Evolutionary conservation across 495 filamentous ascomycete species (phyloP).

Genomic region (Astrocystis sublimbata): DNA sequence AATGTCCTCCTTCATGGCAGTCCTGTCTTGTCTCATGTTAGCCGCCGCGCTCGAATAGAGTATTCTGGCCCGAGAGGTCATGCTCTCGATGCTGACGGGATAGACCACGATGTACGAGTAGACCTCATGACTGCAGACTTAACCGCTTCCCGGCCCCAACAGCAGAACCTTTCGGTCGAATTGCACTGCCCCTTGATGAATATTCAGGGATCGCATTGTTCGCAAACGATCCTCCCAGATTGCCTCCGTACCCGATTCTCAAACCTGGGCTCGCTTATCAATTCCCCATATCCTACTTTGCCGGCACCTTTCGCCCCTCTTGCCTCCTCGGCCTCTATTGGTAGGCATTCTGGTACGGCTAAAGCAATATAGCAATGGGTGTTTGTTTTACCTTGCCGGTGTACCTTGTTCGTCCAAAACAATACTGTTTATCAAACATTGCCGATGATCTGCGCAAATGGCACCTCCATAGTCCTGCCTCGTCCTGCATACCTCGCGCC

Average conservation of each 20-base stretch:
- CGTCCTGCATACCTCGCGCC: too few species aligned
- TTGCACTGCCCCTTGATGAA: not conserved
- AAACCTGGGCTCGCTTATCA: not conserved
- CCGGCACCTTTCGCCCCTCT: too few species aligned
- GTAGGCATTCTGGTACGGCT: conserved; percentile 3
- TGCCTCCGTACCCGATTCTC: not conserved
- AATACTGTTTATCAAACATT: not conserved
- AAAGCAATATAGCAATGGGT: conserved; percentile 4
- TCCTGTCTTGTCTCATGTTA: conserved; percentile 8
- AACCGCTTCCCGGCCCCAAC: not conserved
- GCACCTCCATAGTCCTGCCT: not conserved
- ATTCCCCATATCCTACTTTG: not conserved
- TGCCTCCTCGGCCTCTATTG: too few species aligned
- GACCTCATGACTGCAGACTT: not conserved
- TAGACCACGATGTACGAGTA: not conserved
- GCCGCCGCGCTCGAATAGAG: not conserved
- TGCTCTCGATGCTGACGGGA: too few species aligned
- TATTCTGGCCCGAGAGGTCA: not conserved
- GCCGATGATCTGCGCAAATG: not conserved
- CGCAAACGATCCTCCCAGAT: not conserved
- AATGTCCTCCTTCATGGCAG: not conserved
- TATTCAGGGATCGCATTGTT: not conserved
- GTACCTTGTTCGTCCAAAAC: not conserved
- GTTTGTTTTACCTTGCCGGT: not conserved
- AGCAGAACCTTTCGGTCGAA: not conserved